phyloP scores from a whole-genome alignment of 345 rosid species.

The Brassica carinata region DNA sequence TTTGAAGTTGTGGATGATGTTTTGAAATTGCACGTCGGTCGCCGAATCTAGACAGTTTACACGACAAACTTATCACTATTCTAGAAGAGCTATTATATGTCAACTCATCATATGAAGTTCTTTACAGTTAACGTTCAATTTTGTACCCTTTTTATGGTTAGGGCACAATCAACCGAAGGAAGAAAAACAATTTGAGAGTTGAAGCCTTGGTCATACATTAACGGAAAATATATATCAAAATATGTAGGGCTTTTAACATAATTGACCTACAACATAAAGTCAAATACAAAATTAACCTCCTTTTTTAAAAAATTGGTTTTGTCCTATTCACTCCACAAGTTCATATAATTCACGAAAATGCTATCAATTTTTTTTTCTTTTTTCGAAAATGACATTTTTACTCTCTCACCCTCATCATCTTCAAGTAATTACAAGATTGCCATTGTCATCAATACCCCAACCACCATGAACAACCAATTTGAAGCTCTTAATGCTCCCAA shows the following conservation, averaged over 20 bases:
- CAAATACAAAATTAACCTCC: too few species aligned
- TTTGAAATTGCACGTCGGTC: background rate
- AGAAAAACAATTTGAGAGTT: background rate
- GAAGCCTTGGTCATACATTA: background rate
- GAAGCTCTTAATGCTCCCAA: too few species aligned
- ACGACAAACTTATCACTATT: background rate
- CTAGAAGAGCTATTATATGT: background rate
- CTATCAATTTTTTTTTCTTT: too few species aligned
- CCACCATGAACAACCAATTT: too few species aligned
- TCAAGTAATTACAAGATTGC: too few species aligned
- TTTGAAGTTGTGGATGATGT: background rate
- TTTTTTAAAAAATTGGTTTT: too few species aligned
- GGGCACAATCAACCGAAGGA: background rate
- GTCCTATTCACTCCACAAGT: too few species aligned
- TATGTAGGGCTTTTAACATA: background rate
- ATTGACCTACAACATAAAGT: too few species aligned
- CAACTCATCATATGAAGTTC: slow-evolving; percentile 2
- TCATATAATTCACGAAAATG: too few species aligned
- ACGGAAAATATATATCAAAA: background rate
- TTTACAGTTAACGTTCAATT: background rate
- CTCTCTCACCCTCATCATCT: too few species aligned
- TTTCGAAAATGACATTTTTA: too few species aligned
- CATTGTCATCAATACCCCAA: too few species aligned
- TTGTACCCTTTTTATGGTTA: background rate
- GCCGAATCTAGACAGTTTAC: slow-evolving; percentile 2